Evolutionary conservation across 306 rosid species (phyloP).

Genomic region (Vicia villosa): DNA sequence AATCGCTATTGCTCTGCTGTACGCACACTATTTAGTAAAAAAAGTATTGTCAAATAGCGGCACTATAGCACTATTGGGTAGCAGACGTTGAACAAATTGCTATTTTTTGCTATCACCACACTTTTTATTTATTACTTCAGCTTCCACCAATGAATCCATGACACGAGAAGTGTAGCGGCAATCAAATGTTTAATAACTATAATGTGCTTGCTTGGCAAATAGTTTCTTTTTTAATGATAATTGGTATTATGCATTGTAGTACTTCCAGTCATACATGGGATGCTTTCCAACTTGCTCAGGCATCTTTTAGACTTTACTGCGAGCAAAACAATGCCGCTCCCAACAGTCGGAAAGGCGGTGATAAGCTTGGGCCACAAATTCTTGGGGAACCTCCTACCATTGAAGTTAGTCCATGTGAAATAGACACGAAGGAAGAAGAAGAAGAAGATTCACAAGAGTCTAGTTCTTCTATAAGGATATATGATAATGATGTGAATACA

Average conservation of each 20-base stretch:
- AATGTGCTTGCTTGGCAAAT: conserved; percentile 1
- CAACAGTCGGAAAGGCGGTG: conserved; percentile 43
- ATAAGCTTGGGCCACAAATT: conserved; percentile 69
- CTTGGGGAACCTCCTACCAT: conserved; percentile 71
- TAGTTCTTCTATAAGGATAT: conserved; percentile 69
- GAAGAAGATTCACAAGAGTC: conserved; percentile 65
- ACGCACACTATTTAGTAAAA: background rate
- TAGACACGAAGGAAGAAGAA: conserved; percentile 64
- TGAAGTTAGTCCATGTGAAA: conserved; percentile 56
- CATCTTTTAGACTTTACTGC: conserved; percentile 83
- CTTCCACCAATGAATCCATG: conserved; percentile 19
- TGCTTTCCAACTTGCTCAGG: conserved; percentile 91
- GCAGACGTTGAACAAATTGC: background rate
- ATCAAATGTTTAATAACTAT: conserved; percentile 14
- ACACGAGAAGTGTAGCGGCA: background rate
- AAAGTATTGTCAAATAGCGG: background rate
- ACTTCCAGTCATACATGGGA: conserved; percentile 94
- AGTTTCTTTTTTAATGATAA: conserved; percentile 27
- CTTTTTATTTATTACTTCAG: background rate
- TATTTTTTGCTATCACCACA: background rate
- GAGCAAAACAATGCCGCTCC: conserved; percentile 49
- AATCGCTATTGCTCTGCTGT: background rate
- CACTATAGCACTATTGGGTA: background rate
- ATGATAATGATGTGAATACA: conserved; percentile 70
- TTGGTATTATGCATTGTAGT: conserved; percentile 54